Evolutionary conservation across 202 grass and related monocot genomes (phyloP).

Genomic region (Sporobolus alterniflorus): DNA sequence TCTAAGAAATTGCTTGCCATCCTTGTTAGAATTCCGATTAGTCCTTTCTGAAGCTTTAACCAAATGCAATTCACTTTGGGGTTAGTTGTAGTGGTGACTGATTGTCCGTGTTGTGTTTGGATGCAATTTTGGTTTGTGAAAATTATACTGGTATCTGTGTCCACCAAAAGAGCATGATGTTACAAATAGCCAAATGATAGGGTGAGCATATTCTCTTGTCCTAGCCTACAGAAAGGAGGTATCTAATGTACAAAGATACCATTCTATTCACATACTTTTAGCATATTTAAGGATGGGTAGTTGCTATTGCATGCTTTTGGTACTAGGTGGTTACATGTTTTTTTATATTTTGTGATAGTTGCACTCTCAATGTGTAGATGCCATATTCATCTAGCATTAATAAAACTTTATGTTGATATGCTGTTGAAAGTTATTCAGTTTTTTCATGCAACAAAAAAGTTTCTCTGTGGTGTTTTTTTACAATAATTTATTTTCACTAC

Average conservation of each 20-base stretch:
- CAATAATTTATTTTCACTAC: slow-evolving; percentile 13
- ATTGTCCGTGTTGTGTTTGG: not conserved
- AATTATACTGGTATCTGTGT: not conserved
- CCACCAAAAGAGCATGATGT: not conserved
- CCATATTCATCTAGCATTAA: not conserved
- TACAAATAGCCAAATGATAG: not conserved
- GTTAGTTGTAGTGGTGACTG: not conserved
- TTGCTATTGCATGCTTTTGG: not conserved
- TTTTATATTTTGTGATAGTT: not conserved
- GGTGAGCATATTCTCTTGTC: not conserved
- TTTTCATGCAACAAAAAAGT: not conserved
- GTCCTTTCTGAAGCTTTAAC: not conserved
- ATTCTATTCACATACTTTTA: not conserved
- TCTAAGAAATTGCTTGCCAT: not conserved
- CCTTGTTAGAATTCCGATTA: not conserved
- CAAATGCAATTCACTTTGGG: not conserved
- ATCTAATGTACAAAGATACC: not conserved
- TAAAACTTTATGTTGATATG: not conserved
- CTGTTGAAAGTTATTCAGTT: not conserved
- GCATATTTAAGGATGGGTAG: not conserved
- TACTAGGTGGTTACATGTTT: not conserved
- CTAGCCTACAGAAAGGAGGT: not conserved
- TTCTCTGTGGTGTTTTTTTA: slow-evolving; percentile 31
- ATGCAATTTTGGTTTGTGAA: not conserved
- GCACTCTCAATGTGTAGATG: not conserved